A percentile compares a stretch with the other conserved stretches of the same genome.
Conservation (phyloP, 331 rosid species). For the Quercus tomentella region DNA sequence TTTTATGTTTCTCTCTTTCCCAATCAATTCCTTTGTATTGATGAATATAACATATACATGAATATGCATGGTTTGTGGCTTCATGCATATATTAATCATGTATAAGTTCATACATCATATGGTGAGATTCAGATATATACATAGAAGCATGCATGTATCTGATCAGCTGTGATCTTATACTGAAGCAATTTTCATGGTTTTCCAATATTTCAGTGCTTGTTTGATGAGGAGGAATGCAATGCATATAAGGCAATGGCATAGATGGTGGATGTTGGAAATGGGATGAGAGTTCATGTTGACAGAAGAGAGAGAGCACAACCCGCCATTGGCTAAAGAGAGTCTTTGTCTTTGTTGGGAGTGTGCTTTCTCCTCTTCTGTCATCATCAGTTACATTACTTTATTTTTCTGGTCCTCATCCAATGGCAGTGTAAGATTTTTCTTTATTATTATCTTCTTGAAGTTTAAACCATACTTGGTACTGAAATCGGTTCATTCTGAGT, state of each 20-base stretch:
- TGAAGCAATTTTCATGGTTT: background rate
- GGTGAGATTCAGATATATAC: too few relatives aligned
- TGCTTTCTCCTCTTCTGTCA: constrained; percentile 63
- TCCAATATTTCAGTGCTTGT: background rate
- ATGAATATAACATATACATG: background rate
- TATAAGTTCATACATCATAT: background rate
- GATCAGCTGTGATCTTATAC: background rate
- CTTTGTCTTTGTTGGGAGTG: constrained; percentile 64
- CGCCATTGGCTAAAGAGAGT: constrained; percentile 31
- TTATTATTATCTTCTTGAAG: background rate
- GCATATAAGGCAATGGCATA: background rate
- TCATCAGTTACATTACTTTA: constrained; percentile 7
- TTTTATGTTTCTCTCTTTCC: background rate
- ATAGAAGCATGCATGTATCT: background rate
- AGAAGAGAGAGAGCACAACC: constrained; percentile 87
- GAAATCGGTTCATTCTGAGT: background rate
- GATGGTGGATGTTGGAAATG: background rate
- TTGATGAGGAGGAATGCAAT: constrained; percentile 3
- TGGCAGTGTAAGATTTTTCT: constrained; percentile 17
- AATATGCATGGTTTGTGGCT: background rate
- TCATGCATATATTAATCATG: background rate
- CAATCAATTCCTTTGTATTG: background rate
- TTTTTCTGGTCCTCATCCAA: constrained; percentile 7
- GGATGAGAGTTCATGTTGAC: constrained; percentile 49
- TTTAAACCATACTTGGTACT: background rate